These are phyloP conservation scores for Kazachstania africana DNA, from an alignment of 805 yeast genomes.

Conservation along the genomic window DNA sequence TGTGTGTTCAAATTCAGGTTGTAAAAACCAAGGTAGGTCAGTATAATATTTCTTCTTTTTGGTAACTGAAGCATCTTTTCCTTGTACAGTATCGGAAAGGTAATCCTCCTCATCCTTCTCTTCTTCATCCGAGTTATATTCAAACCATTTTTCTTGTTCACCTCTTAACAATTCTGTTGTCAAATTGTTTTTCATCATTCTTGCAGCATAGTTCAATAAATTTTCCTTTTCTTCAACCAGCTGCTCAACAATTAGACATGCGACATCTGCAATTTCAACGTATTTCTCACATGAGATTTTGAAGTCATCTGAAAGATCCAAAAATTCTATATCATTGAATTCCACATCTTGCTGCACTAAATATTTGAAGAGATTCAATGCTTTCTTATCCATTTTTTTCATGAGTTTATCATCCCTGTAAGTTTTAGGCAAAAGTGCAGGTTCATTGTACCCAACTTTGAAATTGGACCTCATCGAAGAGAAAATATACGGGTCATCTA, in stretches of 20 bases:
- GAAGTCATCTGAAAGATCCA: slow-evolving; percentile 22
- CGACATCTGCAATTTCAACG: slow-evolving; percentile 26
- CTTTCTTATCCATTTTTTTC: slow-evolving; percentile 5
- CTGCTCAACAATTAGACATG: slow-evolving; percentile 36
- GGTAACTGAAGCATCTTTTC: neutral
- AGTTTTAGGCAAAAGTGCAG: slow-evolving; percentile 7
- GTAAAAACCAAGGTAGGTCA: slow-evolving; percentile 61
- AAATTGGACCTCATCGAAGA: slow-evolving; percentile 46
- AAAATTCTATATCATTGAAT: slow-evolving; percentile 26
- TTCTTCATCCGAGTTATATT: slow-evolving; percentile 19
- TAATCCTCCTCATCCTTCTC: slow-evolving; percentile 5
- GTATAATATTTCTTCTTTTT: neutral
- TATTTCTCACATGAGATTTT: slow-evolving; percentile 25
- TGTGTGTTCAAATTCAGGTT: slow-evolving; percentile 51
- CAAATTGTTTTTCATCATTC: slow-evolving; percentile 67
- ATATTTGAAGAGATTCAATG: slow-evolving; percentile 35
- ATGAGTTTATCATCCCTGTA: slow-evolving; percentile 3
- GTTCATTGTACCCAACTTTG: slow-evolving; percentile 26
- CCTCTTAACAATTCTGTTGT: slow-evolving; percentile 45
- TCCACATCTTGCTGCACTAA: slow-evolving; percentile 38
- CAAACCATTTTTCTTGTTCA: slow-evolving; percentile 30
- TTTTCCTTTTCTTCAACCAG: slow-evolving; percentile 62
- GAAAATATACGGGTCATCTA: slow-evolving; percentile 68
- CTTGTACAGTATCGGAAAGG: slow-evolving; percentile 1
- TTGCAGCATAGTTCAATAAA: slow-evolving; percentile 58